Conservation (phyloP, 495 filamentous ascomycete species). For the Neohortaea acidophila region DNA sequence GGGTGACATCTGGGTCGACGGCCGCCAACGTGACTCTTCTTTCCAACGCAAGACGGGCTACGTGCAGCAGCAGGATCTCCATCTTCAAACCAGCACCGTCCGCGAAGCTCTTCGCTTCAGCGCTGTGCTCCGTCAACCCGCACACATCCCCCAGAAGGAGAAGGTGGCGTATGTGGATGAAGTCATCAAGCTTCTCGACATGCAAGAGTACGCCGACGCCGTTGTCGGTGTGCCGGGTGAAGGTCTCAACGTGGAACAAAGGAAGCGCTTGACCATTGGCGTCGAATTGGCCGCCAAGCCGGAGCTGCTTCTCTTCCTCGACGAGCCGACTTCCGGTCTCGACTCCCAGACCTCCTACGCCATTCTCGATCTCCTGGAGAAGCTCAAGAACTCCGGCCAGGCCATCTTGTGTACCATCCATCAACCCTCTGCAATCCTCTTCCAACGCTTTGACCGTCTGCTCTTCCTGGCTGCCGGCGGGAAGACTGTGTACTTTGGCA, state of each 20-base stretch:
- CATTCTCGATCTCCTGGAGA: constrained; percentile 19
- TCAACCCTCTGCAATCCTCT: constrained; percentile 78
- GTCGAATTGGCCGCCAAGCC: constrained; percentile 24
- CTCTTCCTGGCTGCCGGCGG: constrained; percentile 72
- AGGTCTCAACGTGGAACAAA: constrained; percentile 77
- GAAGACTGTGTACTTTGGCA: constrained; percentile 78
- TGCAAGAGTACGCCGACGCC: constrained; percentile 78
- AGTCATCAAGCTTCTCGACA: constrained; percentile 76
- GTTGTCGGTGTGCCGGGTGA: constrained; percentile 77
- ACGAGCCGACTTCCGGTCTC: constrained; percentile 26
- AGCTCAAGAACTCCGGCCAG: constrained; percentile 20
- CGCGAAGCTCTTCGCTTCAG: constrained; percentile 73
- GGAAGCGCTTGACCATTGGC: constrained; percentile 27
- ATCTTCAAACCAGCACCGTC: constrained; percentile 72
- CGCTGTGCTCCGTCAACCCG: constrained; percentile 71
- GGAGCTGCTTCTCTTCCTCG: constrained; percentile 23
- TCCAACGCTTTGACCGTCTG: constrained; percentile 79
- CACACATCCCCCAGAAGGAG: constrained; percentile 47
- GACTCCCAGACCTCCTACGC: constrained; percentile 23
- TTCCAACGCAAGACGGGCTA: constrained; percentile 94
- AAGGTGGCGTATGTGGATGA: constrained; percentile 81
- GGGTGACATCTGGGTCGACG: constrained; percentile 76
- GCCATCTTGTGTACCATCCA: constrained; percentile 40
- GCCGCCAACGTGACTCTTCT: constrained; percentile 53
- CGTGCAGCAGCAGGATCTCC: constrained; percentile 90